Percentiles rank a stretch among this genome's conserved stretches.
Conservation (phyloP, 257 asterid species). For the Paulownia fortunei region DNA sequence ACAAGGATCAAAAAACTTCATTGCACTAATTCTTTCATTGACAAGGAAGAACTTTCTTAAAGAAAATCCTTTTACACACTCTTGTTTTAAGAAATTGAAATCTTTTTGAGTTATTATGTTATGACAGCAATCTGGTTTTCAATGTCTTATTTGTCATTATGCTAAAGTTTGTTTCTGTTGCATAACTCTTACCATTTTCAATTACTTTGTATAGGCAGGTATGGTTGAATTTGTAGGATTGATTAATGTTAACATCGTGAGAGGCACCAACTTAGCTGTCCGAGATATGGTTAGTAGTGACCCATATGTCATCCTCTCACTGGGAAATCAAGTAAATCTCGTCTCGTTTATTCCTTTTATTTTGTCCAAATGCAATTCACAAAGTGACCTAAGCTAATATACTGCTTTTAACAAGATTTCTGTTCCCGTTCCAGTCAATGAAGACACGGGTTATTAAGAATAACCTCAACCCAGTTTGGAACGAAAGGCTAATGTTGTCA, state of each 20-base stretch:
- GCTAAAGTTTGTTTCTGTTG: neutral
- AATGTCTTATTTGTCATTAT: neutral
- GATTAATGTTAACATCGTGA: slow-evolving; percentile 78
- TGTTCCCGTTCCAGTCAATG: slow-evolving; percentile 56
- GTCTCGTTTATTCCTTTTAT: neutral
- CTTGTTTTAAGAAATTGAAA: neutral
- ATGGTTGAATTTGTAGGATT: slow-evolving; percentile 95
- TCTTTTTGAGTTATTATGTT: neutral
- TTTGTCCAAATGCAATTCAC: neutral
- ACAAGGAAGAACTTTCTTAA: neutral
- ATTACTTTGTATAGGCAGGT: slow-evolving; percentile 68
- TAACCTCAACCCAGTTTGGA: slow-evolving; percentile 94
- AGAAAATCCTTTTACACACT: neutral
- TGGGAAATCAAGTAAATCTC: slow-evolving; percentile 78
- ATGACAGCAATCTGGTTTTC: neutral
- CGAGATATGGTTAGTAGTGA: slow-evolving; percentile 92
- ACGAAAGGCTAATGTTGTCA: slow-evolving; percentile 88
- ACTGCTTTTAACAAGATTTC: neutral
- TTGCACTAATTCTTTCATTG: slow-evolving; percentile 3
- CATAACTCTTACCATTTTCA: slow-evolving; percentile 31
- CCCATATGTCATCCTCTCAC: slow-evolving; percentile 84
- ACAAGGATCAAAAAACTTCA: neutral
- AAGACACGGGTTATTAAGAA: slow-evolving; percentile 90
- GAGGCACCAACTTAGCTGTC: slow-evolving; percentile 87
- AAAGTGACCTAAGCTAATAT: neutral